Conservation (phyloP, 1,284 basidiomycete species). For the Ceratobasidium sp. region DNA sequence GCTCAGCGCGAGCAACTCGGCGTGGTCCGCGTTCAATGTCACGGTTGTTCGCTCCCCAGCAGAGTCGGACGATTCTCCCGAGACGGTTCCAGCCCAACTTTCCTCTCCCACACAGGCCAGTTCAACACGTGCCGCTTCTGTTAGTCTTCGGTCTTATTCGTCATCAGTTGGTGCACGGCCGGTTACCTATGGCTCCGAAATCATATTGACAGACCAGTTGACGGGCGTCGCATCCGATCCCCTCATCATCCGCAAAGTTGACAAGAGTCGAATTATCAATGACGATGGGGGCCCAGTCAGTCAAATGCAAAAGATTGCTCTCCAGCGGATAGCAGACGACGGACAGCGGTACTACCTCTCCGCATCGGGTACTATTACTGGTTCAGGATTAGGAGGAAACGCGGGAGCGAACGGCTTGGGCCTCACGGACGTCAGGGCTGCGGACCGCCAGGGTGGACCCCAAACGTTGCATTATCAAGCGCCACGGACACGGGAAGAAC, state of each 20-base stretch:
- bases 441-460: conserved; percentile 68
- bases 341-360: conserved; percentile 82
- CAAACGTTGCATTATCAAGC: conserved; percentile 80
- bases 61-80: conserved; percentile 39
- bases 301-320: conserved; percentile 94
- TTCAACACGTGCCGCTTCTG: conserved; percentile 20
- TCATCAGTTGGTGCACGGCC: conserved; percentile 51
- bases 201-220: conserved; percentile 82
- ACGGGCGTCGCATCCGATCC: conserved; percentile 87
- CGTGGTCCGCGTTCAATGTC: conserved; percentile 94
- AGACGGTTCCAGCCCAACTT: conserved; percentile 32
- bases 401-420: conserved; percentile 20
- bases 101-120: conserved; percentile 15
- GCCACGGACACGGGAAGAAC: conserved; percentile 74
- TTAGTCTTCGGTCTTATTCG: conserved; percentile 29
- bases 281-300: conserved; percentile 88
- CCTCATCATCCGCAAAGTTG: conserved; percentile 89
- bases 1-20: conserved; percentile 83
- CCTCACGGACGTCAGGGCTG: conserved; percentile 39
- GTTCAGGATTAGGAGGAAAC: conserved; percentile 32
- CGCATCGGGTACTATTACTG: conserved; percentile 57
- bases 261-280: conserved; percentile 80
- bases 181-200: conserved; percentile 90
- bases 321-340: conserved; percentile 74
- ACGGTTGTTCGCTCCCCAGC: conserved; percentile 60